Conservation (phyloP, 345 rosid genomes). For the Pistacia vera region DNA sequence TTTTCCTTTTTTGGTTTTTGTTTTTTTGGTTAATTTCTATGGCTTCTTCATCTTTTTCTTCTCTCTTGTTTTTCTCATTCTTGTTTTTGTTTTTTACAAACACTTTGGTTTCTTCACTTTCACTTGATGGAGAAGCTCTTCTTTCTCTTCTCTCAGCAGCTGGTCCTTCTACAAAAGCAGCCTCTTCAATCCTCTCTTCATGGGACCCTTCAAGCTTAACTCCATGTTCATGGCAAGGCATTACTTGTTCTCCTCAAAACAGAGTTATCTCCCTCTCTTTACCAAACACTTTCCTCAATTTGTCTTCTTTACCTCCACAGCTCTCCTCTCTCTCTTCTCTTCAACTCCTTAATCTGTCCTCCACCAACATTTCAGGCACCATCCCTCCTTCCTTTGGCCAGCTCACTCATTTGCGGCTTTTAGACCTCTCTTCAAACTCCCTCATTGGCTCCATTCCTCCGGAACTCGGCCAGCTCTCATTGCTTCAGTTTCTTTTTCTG, state of each 20-base stretch:
- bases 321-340: conserved; percentile 82
- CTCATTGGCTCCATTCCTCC: conserved; percentile 72
- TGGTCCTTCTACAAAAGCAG: conserved; percentile 43
- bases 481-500: conserved; percentile 84
- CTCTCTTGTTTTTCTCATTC: conserved; percentile 32
- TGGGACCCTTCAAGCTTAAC: conserved; percentile 78
- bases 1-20: background rate
- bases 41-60: conserved; percentile 20
- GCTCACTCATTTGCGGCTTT: conserved; percentile 65
- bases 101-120: conserved; percentile 45
- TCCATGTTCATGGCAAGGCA: conserved; percentile 94
- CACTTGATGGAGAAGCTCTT: conserved; percentile 84
- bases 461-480: conserved; percentile 71
- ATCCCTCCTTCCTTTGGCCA: conserved; percentile 82
- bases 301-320: conserved; percentile 67
- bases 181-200: conserved; percentile 62
- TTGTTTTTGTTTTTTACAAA: conserved; percentile 33
- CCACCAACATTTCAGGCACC: conserved; percentile 80
- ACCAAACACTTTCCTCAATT: conserved; percentile 81
- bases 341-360: conserved; percentile 90
- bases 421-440: conserved; percentile 94
- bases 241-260: conserved; percentile 80
- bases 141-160: conserved; percentile 60
- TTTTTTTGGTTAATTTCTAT: background rate
- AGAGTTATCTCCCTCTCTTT: conserved; percentile 84